Evolutionary conservation across 148 eudicot species (phyloP), one percentile per base, ranked within the genome.

Genomic region (Vaccinium vitisidaea): DNA sequence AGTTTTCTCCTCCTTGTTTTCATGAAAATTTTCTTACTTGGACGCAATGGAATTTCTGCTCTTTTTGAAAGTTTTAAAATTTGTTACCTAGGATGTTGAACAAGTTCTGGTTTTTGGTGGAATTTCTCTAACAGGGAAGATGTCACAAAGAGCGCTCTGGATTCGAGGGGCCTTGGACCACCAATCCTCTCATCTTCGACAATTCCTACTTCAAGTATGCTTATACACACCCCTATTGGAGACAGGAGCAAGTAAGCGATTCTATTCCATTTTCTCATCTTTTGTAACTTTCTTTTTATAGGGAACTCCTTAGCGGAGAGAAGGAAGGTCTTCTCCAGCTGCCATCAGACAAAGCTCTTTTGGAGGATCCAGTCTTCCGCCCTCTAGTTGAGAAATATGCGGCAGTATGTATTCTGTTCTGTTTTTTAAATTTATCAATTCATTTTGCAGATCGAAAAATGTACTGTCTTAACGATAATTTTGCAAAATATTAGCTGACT

Each of bases 61-160:
- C 1, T 50, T 56, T 16, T 54, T 36, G 15, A 1, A 30, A 52
- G n/a, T 79, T 54, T 0, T 15, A 52, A 0, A 49, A 11, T n/a
- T 11, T n/a, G 14, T 49, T 14, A 25, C 23, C 19, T 25, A 4
- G 7, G 9, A 77, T 52, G 56, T 2, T n/a, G 69, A 80, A 30
- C 49, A 5, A 16, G 27, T 8, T 77, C 19, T 27, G 19, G 43
- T 49, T 61, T 69, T 43, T 39, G 18, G 30, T 61, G 83, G 55
- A 6, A 39, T 19, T 12, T 59, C 6, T 78, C 2, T 36, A 79
- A 23, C 88, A 96, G 98, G 98, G 98, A 83, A 92, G 96, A 78
- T 92, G 95, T 92, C 98, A 96, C 93, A 93, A 94, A 93, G 98
- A 96, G 82, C 96, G 98, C 54, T 95, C 98, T 48, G 98, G 98